A percentile compares a stretch with the other conserved stretches of the same genome.
Conservation (phyloP, 2,329 filamentous ascomycete species). For the Stagonosporopsis chrysanthemi region DNA sequence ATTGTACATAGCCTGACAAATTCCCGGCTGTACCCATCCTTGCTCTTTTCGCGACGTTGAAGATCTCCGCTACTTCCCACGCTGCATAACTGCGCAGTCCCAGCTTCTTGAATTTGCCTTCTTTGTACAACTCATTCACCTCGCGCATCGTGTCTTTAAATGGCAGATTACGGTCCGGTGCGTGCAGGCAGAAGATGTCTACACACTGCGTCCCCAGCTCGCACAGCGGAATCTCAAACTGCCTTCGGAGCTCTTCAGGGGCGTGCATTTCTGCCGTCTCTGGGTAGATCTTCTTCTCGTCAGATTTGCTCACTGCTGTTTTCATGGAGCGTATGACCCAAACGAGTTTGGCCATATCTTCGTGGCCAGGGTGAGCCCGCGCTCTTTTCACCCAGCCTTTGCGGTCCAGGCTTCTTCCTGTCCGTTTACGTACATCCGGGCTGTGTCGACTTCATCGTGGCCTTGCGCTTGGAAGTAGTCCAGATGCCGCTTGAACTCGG, state of each 20-base stretch:
- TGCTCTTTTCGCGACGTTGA: slow-evolving; percentile 76
- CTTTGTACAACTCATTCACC: slow-evolving; percentile 52
- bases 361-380: slow-evolving; percentile 78
- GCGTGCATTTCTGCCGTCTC: background rate
- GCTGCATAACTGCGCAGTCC: slow-evolving; percentile 58
- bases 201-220: background rate
- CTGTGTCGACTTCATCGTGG: slow-evolving; percentile 82
- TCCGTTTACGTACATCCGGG: no score
- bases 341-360: slow-evolving; percentile 65
- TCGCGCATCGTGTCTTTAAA: slow-evolving; percentile 50
- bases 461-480: slow-evolving; percentile 74
- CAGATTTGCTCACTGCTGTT: no score
- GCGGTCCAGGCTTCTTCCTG: slow-evolving; percentile 78
- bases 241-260: background rate
- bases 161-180: slow-evolving; percentile 22
- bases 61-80: slow-evolving; percentile 60
- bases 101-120: slow-evolving; percentile 56
- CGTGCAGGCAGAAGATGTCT: background rate
- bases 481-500: no score
- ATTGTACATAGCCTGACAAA: slow-evolving; percentile 88
- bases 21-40: slow-evolving; percentile 78
- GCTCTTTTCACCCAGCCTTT: slow-evolving; percentile 76
- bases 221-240: background rate
- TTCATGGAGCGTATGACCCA: no score
- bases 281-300: background rate